phyloP scores from a whole-genome alignment of 2,329 filamentous ascomycete species.

The Colletotrichum echinochloae region DNA sequence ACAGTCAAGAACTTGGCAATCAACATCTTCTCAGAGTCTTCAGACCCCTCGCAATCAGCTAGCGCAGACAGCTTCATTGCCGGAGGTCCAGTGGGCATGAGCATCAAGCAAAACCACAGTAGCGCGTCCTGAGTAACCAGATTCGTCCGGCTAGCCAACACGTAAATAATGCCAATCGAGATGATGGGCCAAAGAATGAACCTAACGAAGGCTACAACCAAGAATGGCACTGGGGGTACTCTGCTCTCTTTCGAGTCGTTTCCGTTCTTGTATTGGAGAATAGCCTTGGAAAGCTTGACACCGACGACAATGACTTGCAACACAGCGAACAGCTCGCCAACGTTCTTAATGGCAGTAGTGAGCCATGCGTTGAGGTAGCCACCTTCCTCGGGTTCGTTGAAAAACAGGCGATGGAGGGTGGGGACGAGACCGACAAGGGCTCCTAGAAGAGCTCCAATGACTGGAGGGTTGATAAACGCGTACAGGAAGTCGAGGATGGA shows the following conservation, averaged over 20 bases:
- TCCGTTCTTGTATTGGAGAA: conserved; percentile 50
- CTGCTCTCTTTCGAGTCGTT: conserved; percentile 48
- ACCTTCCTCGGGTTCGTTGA: conserved; percentile 66
- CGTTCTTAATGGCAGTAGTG: conserved; percentile 69
- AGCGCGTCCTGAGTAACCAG: conserved; percentile 69
- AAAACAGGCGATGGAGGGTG: conserved; percentile 70
- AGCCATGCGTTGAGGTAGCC: conserved; percentile 76
- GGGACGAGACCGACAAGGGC: conserved; percentile 70
- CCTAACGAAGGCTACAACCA: conserved; percentile 64
- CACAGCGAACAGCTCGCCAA: conserved; percentile 73
- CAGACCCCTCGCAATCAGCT: conserved; percentile 56
- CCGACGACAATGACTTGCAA: conserved; percentile 75
- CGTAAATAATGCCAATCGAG: conserved; percentile 64
- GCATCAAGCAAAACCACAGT: conserved; percentile 70
- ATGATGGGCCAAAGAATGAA: conserved; percentile 70
- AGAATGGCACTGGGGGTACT: conserved; percentile 58
- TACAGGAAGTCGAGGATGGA: conserved; percentile 53
- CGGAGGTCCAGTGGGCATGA: conserved; percentile 61
- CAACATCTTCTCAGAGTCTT: conserved; percentile 54
- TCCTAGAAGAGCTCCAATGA: conserved; percentile 70
- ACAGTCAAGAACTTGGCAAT: conserved; percentile 59
- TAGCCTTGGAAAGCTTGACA: conserved; percentile 70
- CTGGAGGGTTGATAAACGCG: conserved; percentile 70
- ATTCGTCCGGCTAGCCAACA: conserved; percentile 63
- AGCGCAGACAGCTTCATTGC: conserved; percentile 62